phyloP scores from a whole-genome alignment of 2,329 filamentous ascomycete species.

The Tympanopsis confertula region DNA sequence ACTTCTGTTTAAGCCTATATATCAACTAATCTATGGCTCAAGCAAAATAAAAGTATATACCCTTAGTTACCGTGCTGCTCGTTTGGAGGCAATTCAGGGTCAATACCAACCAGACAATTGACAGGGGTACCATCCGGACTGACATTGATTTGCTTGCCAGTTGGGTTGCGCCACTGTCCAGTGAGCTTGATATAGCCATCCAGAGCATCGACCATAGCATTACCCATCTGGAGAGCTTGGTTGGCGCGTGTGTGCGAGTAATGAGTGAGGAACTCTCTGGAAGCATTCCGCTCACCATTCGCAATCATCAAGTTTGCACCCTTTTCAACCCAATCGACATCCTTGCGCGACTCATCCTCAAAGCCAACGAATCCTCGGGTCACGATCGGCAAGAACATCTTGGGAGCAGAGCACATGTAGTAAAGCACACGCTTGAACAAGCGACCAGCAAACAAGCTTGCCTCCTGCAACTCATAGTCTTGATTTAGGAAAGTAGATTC shows the following conservation, averaged over 20 bases:
- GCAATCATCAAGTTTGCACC: conserved; percentile 8
- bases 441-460: conserved; percentile 11
- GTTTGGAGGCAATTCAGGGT: conserved; percentile 9
- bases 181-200: conserved; percentile 12
- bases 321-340: conserved; percentile 11
- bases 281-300: conserved; percentile 7
- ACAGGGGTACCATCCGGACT: conserved; percentile 16
- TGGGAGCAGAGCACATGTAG: conserved; percentile 14
- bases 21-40: no score
- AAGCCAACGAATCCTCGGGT: conserved; percentile 11
- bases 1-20: no score
- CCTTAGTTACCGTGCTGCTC: not conserved
- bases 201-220: conserved; percentile 8
- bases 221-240: conserved; percentile 10
- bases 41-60: not conserved
- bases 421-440: conserved; percentile 15
- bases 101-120: conserved; percentile 18
- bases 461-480: conserved; percentile 14
- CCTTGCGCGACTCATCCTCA: conserved; percentile 9
- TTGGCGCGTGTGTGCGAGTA: conserved; percentile 11
- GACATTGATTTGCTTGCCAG: conserved; percentile 18
- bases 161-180: conserved; percentile 10
- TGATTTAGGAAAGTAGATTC: conserved; percentile 12
- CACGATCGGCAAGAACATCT: conserved; percentile 10
- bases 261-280: conserved; percentile 9